Base-by-base conservation (phyloP, 257 asterid genomes). In the Nicotiana paniculata region DNA sequence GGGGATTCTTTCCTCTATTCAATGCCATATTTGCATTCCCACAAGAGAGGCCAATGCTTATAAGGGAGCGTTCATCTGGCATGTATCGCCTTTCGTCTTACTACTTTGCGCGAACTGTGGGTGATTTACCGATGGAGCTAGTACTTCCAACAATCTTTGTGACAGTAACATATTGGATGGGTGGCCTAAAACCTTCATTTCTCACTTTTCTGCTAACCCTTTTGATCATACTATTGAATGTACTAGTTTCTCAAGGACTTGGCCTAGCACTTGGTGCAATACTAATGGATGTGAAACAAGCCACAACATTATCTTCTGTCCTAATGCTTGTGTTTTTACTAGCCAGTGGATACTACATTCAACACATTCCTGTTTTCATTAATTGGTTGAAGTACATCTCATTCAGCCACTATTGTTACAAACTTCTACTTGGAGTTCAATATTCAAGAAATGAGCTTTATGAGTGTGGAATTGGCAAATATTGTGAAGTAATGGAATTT, bases 201-300 rank as follows among this genome's bases (percentile, higher is more conserved):
- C 0, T 86, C 16, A 85, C 96, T 0, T 95, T 93, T 83, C 54
- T 85, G 17, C 83, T 86, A 32, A 95, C 97, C 76, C 91, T 93
- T 9, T 75, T 81, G 3, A 82, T 92, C 83, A 75, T 95, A 77
- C 95, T 95, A 9, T 87, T 90, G 63, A 93, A 90, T 69, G 98
- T 93, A 76, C 88, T 95, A 16, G 97, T 92, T 0, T 89, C 99
- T 2, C 99, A 95, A 80, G 93, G 97, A 35, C 87, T 95, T 7
- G 99, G 98, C 1, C 94, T 93, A 10, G 97, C 99, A 8, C 95
- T 95, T 13, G 99, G 98, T 5, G 97, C 99, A 1, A 37, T 91
- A 15, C 37, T 95, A 5, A 95, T 95, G 98, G 97, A 95, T 43
- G 86, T 90, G 18, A 95, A 92, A 69, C 91, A 90, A 61, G 99